These are phyloP conservation scores for Andrographis paniculata DNA, from an alignment of 305 asterid genomes.

Conservation along the genomic window DNA sequence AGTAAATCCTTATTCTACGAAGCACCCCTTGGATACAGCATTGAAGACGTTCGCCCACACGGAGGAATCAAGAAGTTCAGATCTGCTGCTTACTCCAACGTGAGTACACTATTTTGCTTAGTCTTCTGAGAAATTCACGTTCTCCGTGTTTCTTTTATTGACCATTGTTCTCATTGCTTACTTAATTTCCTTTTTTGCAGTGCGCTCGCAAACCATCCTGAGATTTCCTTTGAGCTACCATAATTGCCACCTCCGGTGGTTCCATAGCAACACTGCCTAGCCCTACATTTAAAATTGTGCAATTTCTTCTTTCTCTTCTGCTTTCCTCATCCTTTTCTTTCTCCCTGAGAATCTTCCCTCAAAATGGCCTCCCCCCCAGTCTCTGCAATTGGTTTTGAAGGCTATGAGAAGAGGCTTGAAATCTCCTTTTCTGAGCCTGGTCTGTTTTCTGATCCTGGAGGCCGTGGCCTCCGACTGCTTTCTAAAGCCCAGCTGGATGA, in stretches of 20 bases:
- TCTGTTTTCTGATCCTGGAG: constrained; percentile 37
- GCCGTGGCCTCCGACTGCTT: constrained; percentile 54
- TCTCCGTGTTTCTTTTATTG: neutral
- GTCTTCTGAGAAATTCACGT: too few species aligned
- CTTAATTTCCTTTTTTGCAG: constrained; percentile 30
- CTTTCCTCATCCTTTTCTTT: constrained; percentile 28
- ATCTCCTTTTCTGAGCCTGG: constrained; percentile 51
- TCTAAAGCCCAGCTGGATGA: constrained; percentile 60
- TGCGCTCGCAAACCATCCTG: constrained; percentile 93
- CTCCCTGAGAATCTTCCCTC: constrained; percentile 20
- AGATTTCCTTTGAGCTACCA: constrained; percentile 23
- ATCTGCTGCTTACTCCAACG: constrained; percentile 99
- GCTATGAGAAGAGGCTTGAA: constrained; percentile 88
- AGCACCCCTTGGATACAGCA: constrained; percentile 89
- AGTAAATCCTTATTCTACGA: constrained; percentile 71
- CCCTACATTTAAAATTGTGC: neutral
- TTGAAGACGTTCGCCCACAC: constrained; percentile 91
- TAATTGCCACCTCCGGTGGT: constrained; percentile 28
- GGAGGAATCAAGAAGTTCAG: constrained; percentile 96
- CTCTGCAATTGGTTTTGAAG: constrained; percentile 87
- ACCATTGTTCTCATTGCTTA: neutral
- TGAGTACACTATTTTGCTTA: constrained; percentile 25
- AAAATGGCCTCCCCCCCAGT: constrained; percentile 49
- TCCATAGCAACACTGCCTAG: neutral
- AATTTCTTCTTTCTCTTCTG: constrained; percentile 22